These are phyloP conservation scores for Beauveria sp. DNA, from an alignment of 2,329 filamentous ascomycete species.

Conservation along the genomic window DNA sequence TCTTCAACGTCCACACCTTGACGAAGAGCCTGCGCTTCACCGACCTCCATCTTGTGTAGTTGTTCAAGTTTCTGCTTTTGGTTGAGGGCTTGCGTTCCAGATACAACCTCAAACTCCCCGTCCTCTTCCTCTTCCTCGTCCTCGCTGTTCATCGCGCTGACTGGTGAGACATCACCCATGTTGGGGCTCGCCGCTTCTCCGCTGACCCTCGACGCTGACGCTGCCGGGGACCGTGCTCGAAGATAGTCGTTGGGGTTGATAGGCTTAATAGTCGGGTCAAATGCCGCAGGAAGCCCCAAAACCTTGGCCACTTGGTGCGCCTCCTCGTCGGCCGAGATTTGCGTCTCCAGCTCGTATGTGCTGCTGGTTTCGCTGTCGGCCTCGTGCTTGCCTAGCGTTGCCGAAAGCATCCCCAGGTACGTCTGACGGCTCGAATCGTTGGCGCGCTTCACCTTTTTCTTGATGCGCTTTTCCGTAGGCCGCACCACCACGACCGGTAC, in stretches of 20 bases:
- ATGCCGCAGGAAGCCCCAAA: conserved; percentile 53
- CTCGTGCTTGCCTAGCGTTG: conserved; percentile 50
- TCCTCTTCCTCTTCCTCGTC: conserved; percentile 32
- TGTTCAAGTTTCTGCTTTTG: conserved; percentile 43
- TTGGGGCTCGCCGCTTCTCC: conserved; percentile 16
- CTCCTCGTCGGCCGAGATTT: conserved; percentile 52
- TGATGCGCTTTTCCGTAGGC: conserved; percentile 77
- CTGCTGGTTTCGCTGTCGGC: conserved; percentile 47
- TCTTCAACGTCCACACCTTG: conserved; percentile 31
- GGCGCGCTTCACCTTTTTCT: conserved; percentile 80
- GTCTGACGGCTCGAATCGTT: conserved; percentile 68
- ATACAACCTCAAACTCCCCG: conserved; percentile 37
- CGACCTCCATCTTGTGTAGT: conserved; percentile 53
- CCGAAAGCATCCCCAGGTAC: conserved; percentile 70
- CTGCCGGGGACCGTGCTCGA: conserved; percentile 16
- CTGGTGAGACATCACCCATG: conserved; percentile 19
- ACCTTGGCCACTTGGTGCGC: conserved; percentile 57
- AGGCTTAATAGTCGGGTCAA: conserved; percentile 57
- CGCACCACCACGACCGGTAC: conserved; percentile 90
- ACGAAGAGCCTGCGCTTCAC: conserved; percentile 46
- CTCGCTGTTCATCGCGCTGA: conserved; percentile 28
- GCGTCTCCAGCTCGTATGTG: conserved; percentile 46
- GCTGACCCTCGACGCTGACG: background rate
- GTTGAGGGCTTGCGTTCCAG: conserved; percentile 35
- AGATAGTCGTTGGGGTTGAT: conserved; percentile 28